A percentile compares a stretch with the other conserved stretches of the same genome.
Evolutionary conservation across 1,139 yeast species (phyloP).

Genomic region (Pneumocystis murina): DNA sequence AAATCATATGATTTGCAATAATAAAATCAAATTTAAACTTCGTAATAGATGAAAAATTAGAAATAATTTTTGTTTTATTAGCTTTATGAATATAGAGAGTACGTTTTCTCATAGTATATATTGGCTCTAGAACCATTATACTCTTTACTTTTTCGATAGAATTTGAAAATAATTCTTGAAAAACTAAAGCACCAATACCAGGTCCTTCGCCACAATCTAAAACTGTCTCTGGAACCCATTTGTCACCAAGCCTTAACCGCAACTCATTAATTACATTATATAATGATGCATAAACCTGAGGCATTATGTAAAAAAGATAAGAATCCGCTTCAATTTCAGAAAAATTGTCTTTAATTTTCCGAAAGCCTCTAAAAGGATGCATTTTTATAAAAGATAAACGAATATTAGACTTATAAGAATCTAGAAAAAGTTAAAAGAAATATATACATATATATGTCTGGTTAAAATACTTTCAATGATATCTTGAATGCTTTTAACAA

Average conservation of each 20-base stretch:
- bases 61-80: background rate
- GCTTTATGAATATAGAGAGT: background rate
- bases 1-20: background rate
- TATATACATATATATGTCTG: background rate
- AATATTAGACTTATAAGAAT: background rate
- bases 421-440: background rate
- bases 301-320: slow-evolving; percentile 66
- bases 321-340: slow-evolving; percentile 33
- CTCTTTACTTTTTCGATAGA: slow-evolving; percentile 1
- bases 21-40: background rate
- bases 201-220: slow-evolving; percentile 86
- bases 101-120: background rate
- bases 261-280: slow-evolving; percentile 56
- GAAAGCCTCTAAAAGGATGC: background rate
- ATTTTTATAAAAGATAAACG: background rate
- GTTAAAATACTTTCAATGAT: background rate
- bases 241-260: slow-evolving; percentile 35
- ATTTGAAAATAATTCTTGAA: slow-evolving; percentile 39
- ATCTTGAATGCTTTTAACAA: background rate
- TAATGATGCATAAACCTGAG: slow-evolving; percentile 67
- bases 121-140: background rate
- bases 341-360: background rate
- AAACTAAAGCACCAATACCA: slow-evolving; percentile 77
- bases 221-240: slow-evolving; percentile 49
- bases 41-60: background rate